Evolutionary conservation across 331 rosid genomes (phyloP).

Genomic region (Telfairia occidentalis): DNA sequence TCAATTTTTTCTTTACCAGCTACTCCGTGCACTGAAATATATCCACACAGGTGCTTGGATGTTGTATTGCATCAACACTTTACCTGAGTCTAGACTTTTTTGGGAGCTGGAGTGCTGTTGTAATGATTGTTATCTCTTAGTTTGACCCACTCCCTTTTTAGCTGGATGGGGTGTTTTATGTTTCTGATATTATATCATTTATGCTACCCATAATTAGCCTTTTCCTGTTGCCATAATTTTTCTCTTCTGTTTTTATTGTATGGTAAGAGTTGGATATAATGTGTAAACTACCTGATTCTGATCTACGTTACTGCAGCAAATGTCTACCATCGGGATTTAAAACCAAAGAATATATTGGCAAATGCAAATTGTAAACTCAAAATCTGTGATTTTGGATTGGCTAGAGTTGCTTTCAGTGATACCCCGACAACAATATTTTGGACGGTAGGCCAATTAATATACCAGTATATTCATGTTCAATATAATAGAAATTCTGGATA

Average conservation of each 20-base stretch:
- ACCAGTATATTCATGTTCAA: background rate
- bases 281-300: conserved; percentile 24
- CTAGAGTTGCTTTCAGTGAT: conserved; percentile 91
- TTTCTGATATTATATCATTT: background rate
- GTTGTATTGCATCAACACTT: background rate
- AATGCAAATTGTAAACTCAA: conserved; percentile 97
- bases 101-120: background rate
- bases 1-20: conserved; percentile 89
- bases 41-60: conserved; percentile 64
- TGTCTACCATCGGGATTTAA: conserved; percentile 91
- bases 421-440: conserved; percentile 80
- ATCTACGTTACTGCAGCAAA: conserved; percentile 51
- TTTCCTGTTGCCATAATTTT: background rate
- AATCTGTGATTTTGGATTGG: conserved; percentile 92
- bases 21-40: conserved; percentile 88
- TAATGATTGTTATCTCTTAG: background rate
- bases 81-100: background rate
- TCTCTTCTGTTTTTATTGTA: background rate
- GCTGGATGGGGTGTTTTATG: background rate
- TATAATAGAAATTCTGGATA: background rate
- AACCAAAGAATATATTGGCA: conserved; percentile 91
- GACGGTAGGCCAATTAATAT: conserved; percentile 48
- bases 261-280: background rate
- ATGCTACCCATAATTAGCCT: background rate
- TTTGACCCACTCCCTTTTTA: background rate